Base-by-base conservation (phyloP, 176 grass and related monocot genomes). In the Microstegium vimineum region DNA sequence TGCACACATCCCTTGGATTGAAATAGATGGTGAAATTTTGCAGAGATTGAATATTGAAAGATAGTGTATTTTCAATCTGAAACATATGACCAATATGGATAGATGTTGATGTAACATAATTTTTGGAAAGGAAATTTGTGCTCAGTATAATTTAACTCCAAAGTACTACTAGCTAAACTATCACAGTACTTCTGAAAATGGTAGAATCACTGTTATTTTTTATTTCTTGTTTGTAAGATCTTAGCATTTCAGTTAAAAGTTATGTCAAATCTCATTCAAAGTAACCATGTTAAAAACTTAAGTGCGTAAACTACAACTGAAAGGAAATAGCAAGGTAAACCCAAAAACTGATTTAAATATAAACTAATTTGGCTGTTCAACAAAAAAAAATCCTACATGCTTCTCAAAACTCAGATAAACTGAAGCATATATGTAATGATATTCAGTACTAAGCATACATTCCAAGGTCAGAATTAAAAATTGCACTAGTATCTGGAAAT, bases 21-120 rank as follows among this genome's bases (percentile, higher is more conserved):
- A 90, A 57, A 78, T 90, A 77, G 63, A 82, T 60, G 83, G 88
- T 45, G 65, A 90, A 76, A 65, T 90, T 71, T 60, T 80, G 41
- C 59, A 80, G 42, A 40, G 18, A 52, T 64, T 63, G 32, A 15
- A 63, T 65, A 51, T 20, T 22, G 4, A 35, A 71, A 35, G 38
- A 13, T 40, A 79, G 57, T 54, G 16, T 63, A 73, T 73, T 64
- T 79, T 14, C 43, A 41, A 56, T 67, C 23, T 56, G 11, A 66
- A 75, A 63, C 5, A 8, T 45, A 33, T 5, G 40, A 51, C 20
- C 20, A 47, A 70, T 60, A 69, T 45, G 18, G 2, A 62, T 33
- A 71, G 54, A 71, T 60, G 36, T 62, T 51, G 14, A 64, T 73
- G 75, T 38, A 73, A 72, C 34, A 28, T 36, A 49, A 37, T 61